Conservation (phyloP, 208 protist species). For the Trypanosomatidae sp. region DNA sequence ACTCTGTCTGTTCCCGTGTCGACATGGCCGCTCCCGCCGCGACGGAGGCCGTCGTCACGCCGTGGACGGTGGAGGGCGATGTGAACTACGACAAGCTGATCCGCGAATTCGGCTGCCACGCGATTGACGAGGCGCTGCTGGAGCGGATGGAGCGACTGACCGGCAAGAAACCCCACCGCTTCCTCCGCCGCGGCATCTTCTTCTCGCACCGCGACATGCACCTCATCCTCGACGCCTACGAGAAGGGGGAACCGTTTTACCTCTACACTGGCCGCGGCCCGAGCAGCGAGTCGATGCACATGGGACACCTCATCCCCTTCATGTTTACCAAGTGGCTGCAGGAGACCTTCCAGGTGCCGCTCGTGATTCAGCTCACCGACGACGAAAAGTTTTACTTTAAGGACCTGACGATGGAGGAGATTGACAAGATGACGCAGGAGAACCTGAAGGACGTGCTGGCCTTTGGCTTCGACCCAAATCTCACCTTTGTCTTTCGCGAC, state of each 20-base stretch:
- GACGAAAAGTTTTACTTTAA: slow-evolving; percentile 99
- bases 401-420: slow-evolving; percentile 94
- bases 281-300: slow-evolving; percentile 97
- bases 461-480: slow-evolving; percentile 97
- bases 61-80: slow-evolving; percentile 92
- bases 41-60: slow-evolving; percentile 80
- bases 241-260: slow-evolving; percentile 98
- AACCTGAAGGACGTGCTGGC: slow-evolving; percentile 99
- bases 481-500: slow-evolving; percentile 99
- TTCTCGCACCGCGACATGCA: slow-evolving; percentile 99
- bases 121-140: slow-evolving; percentile 82
- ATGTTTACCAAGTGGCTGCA: slow-evolving; percentile 99
- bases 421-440: slow-evolving; percentile 92
- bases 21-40: too few species aligned
- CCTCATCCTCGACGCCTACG: slow-evolving; percentile 96
- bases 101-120: slow-evolving; percentile 90
- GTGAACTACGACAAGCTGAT: slow-evolving; percentile 96
- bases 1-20: too few species aligned
- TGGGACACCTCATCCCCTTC: slow-evolving; percentile 99
- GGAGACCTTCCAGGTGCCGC: slow-evolving; percentile 98
- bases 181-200: slow-evolving; percentile 95
- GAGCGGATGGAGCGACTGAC: slow-evolving; percentile 89
- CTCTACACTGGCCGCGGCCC: slow-evolving; percentile 99
- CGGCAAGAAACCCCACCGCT: slow-evolving; percentile 85
- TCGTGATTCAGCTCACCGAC: slow-evolving; percentile 99